A percentile compares a stretch with the other conserved stretches of the same genome.
Evolutionary conservation across 352 stramenopile genomes (phyloP).

Genomic region (Globisporangium solare): DNA sequence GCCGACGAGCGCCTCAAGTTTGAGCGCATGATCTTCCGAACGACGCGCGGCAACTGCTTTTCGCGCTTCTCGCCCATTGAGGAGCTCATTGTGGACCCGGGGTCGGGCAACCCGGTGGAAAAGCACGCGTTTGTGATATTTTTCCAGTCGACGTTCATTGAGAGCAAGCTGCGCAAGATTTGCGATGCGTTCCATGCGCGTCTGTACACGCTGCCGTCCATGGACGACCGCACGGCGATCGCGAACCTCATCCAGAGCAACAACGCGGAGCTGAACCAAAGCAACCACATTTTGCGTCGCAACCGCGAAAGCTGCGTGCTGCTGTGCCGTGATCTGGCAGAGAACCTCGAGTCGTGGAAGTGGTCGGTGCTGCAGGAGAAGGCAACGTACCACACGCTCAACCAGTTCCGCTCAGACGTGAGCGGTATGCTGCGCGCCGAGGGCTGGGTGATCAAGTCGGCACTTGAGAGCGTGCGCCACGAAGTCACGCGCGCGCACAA

Average conservation of each 20-base stretch:
- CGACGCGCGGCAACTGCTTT: constrained; percentile 98
- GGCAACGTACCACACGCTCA: constrained; percentile 97
- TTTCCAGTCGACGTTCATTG: constrained; percentile 97
- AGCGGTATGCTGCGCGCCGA: constrained; percentile 95
- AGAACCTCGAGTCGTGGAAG: constrained; percentile 95
- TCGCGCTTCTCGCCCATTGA: constrained; percentile 96
- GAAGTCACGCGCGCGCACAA: constrained; percentile 89
- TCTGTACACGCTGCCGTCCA: constrained; percentile 93
- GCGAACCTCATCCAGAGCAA: constrained; percentile 90
- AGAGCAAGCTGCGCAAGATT: constrained; percentile 98
- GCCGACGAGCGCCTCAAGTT: constrained; percentile 94
- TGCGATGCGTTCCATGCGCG: constrained; percentile 97
- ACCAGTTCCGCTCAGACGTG: constrained; percentile 97
- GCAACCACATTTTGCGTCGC: constrained; percentile 94
- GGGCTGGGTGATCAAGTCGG: constrained; percentile 93
- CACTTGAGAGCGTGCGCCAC: constrained; percentile 76
- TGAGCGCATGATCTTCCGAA: constrained; percentile 98
- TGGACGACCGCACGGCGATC: constrained; percentile 90
- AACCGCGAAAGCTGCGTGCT: constrained; percentile 94
- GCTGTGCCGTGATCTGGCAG: constrained; percentile 90
- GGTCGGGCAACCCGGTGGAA: constrained; percentile 81
- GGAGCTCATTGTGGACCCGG: constrained; percentile 84
- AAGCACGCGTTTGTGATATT: constrained; percentile 93
- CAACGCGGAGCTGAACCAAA: constrained; percentile 93
- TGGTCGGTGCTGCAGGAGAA: constrained; percentile 98